phyloP scores from a whole-genome alignment of 176 grass and related monocot species.

The Puccinellia tenuiflora region DNA sequence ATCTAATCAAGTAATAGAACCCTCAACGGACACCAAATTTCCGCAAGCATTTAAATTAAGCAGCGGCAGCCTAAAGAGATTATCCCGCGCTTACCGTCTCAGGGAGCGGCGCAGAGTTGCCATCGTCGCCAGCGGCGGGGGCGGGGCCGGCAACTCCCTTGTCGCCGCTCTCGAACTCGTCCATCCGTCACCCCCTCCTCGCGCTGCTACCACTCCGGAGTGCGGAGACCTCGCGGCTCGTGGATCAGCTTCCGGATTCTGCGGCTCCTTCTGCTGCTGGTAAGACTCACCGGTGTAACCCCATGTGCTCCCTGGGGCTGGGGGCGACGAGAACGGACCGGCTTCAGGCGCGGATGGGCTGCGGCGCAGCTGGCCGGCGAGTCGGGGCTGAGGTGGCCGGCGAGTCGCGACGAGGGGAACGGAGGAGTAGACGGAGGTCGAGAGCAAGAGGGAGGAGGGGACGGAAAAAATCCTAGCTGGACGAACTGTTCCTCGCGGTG shows the following conservation, averaged over 20 bases:
- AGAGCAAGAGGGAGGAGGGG: not conserved
- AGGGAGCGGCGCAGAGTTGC: slow-evolving; percentile 55
- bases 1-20: slow-evolving; percentile 10
- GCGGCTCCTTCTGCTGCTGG: not conserved
- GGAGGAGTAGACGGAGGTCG: not conserved
- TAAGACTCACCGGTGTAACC: slow-evolving; percentile 15
- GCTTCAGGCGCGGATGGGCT: not conserved
- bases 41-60: slow-evolving; percentile 9
- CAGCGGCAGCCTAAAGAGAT: not conserved
- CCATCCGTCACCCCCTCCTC: slow-evolving; percentile 40
- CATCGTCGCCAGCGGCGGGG: slow-evolving; percentile 49
- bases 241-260: not conserved
- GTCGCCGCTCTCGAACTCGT: slow-evolving; percentile 53
- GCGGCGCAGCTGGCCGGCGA: not conserved
- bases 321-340: slow-evolving; percentile 5
- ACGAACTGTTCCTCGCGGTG: not conserved
- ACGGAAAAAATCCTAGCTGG: not conserved
- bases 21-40: not conserved
- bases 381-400: not conserved
- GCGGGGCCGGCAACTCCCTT: slow-evolving; percentile 36
- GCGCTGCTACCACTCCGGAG: not conserved
- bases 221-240: not conserved
- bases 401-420: not conserved
- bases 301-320: not conserved
- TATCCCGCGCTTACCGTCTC: slow-evolving; percentile 42